Conservation (phyloP, 2,329 filamentous ascomycete genomes). For the Botrytis porri region DNA sequence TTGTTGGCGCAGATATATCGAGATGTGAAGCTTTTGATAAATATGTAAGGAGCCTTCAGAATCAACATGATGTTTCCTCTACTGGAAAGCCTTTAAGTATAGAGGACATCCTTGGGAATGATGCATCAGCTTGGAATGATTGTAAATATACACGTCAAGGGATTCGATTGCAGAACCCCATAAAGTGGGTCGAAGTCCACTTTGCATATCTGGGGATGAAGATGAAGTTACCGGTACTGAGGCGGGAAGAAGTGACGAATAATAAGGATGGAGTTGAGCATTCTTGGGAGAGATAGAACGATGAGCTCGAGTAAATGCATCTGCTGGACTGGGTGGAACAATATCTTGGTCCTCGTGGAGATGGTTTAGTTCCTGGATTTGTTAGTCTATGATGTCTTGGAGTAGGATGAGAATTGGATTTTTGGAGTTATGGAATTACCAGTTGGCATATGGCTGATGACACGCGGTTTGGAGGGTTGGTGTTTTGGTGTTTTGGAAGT, state of each 20-base stretch:
- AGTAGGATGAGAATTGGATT: no score
- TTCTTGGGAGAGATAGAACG: not conserved
- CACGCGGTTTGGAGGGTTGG: not conserved
- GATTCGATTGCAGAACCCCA: not conserved
- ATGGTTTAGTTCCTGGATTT: not conserved
- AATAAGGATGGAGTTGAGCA: not conserved
- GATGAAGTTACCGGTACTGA: not conserved
- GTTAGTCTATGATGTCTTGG: not conserved
- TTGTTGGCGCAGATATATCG: slow-evolving; percentile 19
- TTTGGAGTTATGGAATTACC: not conserved
- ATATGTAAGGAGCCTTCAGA: not conserved
- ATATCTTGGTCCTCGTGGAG: not conserved
- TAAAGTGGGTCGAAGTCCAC: not conserved
- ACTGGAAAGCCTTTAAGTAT: not conserved
- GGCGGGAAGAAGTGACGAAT: not conserved
- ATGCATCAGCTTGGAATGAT: not conserved
- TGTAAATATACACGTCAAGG: not conserved
- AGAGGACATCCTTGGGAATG: not conserved
- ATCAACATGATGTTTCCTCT: not conserved
- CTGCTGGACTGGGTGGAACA: not conserved
- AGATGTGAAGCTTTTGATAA: not conserved
- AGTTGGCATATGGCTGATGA: not conserved
- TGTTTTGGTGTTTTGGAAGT: not conserved
- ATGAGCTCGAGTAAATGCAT: not conserved
- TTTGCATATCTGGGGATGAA: not conserved